Conservation (phyloP, 768 basidiomycete genomes). For the Sutorius australiensis region DNA sequence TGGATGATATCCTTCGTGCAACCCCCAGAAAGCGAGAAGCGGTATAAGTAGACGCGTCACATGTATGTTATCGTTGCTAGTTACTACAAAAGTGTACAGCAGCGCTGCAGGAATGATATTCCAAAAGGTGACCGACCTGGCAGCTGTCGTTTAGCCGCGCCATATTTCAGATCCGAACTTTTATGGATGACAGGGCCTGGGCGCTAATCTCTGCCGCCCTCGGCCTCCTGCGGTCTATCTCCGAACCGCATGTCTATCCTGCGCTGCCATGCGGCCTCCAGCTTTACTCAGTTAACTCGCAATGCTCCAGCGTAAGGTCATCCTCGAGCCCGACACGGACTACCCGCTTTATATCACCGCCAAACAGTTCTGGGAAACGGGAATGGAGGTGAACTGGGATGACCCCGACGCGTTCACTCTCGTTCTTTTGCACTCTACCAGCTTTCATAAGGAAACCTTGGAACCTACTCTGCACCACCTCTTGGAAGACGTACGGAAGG, state of each 20-base stretch:
- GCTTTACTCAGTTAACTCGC: background rate
- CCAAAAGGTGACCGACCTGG: too few relatives aligned
- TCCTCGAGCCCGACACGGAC: conserved; percentile 36
- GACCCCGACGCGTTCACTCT: conserved; percentile 51
- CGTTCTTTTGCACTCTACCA: conserved; percentile 63
- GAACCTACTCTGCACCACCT: conserved; percentile 54
- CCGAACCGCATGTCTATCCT: background rate
- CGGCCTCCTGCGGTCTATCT: background rate
- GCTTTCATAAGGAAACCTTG: conserved; percentile 75
- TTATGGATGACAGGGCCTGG: too few relatives aligned
- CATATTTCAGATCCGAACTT: too few relatives aligned
- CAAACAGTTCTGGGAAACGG: conserved; percentile 52
- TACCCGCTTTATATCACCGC: conserved; percentile 53
- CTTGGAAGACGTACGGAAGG: conserved; percentile 33
- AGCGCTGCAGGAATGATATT: too few relatives aligned
- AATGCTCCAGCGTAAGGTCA: conserved; percentile 27
- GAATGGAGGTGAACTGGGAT: conserved; percentile 33
- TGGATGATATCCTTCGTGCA: conserved; percentile 87
- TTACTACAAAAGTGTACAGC: background rate
- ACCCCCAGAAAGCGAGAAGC: conserved; percentile 85
- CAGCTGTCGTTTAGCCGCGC: too few relatives aligned
- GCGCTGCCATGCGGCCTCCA: background rate
- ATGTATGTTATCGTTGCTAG: background rate
- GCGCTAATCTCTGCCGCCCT: background rate
- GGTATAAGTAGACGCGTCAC: conserved; percentile 37